Base-by-base conservation (phyloP, 768 basidiomycete species). In the Hysterangium stoloniferum region DNA sequence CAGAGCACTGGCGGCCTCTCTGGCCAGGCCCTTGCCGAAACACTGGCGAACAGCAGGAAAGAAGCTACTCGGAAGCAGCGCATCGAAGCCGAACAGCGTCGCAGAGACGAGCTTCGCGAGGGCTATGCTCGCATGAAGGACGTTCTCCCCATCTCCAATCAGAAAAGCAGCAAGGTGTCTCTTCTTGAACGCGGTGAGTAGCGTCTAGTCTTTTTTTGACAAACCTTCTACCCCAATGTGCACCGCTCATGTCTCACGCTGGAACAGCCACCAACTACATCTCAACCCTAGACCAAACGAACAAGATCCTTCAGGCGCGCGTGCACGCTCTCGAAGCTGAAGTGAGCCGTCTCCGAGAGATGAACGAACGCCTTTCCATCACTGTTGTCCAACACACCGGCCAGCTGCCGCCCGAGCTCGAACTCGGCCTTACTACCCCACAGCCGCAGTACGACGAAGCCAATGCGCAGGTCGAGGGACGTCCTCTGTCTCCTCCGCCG, bases 141-240 rank as follows among this genome's bases (percentile, higher is more conserved):
- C 55, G 85, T 86, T 22, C 72, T 94, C 6, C 91, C 91, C 2
- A 76, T 84, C 47, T 86, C 85, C 11, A 91, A 89, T 66, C 88
- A 91, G 73, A 89, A 92, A 71, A 83, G 84, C 64, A 90, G 86
- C 70, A 94, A 94, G 64, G 86, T 91, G 15, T 88, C 86, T 22
- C 68, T 93, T 52, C 71, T 94, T 50, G 91, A 93, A 68, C 76
- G 91, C 77, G 87, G 89, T 90, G 60, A 53, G 76, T 62, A n/a
- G n/a, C n/a, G n/a, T n/a, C n/a, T n/a, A n/a, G n/a, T n/a, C n/a
- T n/a, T n/a, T n/a, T n/a, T n/a, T n/a, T n/a, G n/a, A n/a, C n/a
- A n/a, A 24, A 8, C 32, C 43, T 28, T 56, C 49, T 56, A 34
- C 17, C 38, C 36, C 43, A 31, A 37, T 45, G 29, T 6, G 48